These are phyloP conservation scores for Musa troglodytarum DNA, from an alignment of 176 grass and related monocot genomes.

Conservation along the genomic window DNA sequence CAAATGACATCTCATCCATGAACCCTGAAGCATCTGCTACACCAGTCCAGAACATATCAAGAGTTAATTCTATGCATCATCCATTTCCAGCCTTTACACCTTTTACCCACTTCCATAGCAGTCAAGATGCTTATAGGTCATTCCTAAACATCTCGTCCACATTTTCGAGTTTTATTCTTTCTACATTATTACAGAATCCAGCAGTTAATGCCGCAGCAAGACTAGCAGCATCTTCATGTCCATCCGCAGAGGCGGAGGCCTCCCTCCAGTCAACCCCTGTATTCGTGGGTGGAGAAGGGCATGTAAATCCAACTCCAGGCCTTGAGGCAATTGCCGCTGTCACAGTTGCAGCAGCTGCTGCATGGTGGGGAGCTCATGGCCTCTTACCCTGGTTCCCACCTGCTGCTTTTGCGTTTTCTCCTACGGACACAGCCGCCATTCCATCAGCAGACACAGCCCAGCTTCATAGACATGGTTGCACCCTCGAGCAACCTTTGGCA, in stretches of 20 bases:
- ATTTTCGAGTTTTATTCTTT: slow-evolving; percentile 75
- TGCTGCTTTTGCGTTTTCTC: slow-evolving; percentile 38
- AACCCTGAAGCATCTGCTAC: slow-evolving; percentile 29
- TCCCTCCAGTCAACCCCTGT: slow-evolving; percentile 34
- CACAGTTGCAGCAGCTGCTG: slow-evolving; percentile 82
- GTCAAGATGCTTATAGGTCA: slow-evolving; percentile 58
- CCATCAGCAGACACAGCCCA: slow-evolving; percentile 22
- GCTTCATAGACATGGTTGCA: slow-evolving; percentile 27
- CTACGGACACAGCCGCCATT: slow-evolving; percentile 28
- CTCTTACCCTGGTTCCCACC: slow-evolving; percentile 58
- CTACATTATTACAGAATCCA: slow-evolving; percentile 78
- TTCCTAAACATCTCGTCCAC: slow-evolving; percentile 55
- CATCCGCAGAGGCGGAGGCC: slow-evolving; percentile 34
- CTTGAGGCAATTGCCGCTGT: slow-evolving; percentile 60
- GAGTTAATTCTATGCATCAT: slow-evolving; percentile 33
- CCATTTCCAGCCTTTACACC: slow-evolving; percentile 39
- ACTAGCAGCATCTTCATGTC: slow-evolving; percentile 76
- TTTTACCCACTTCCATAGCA: slow-evolving; percentile 39
- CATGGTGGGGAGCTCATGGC: slow-evolving; percentile 94
- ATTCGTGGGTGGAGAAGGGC: slow-evolving; percentile 34
- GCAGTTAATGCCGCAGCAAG: slow-evolving; percentile 61
- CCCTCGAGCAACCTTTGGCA: slow-evolving; percentile 23
- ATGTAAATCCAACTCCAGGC: slow-evolving; percentile 34
- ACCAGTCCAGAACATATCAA: slow-evolving; percentile 23
- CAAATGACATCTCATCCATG: slow-evolving; percentile 29